Conservation (phyloP, 306 rosid genomes). For the Oxytropis ochrocephala region DNA sequence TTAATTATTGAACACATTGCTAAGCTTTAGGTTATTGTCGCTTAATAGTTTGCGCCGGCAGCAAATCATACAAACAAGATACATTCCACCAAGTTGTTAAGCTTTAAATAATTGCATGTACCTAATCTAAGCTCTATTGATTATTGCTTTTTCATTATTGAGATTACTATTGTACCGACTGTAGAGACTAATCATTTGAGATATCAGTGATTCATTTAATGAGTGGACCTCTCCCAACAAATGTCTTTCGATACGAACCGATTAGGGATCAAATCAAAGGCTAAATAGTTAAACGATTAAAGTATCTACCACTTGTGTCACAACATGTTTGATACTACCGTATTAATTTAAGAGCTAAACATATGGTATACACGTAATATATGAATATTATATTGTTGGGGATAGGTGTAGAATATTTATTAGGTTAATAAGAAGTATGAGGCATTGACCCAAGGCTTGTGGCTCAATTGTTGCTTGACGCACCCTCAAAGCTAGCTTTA, state of each 20-base stretch:
- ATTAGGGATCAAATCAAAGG: no score
- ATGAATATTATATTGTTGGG: slow-evolving; percentile 3
- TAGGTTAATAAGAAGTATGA: neutral
- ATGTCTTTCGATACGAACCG: no score
- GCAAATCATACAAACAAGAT: slow-evolving; percentile 27
- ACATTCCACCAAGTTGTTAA: slow-evolving; percentile 24
- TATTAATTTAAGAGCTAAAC: slow-evolving; percentile 13
- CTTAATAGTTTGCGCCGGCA: slow-evolving; percentile 47
- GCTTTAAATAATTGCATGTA: slow-evolving; percentile 26
- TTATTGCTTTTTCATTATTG: slow-evolving; percentile 31
- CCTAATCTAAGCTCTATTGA: slow-evolving; percentile 24
- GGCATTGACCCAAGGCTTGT: slow-evolving; percentile 32
- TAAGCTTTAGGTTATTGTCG: slow-evolving; percentile 18
- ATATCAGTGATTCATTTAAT: no score
- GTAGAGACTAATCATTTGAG: no score
- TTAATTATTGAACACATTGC: slow-evolving; percentile 24
- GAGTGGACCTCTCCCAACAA: no score
- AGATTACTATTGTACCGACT: no score
- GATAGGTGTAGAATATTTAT: slow-evolving; percentile 8
- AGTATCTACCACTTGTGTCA: no score
- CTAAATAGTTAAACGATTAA: no score
- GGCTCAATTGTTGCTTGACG: slow-evolving; percentile 16
- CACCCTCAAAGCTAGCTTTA: slow-evolving; percentile 16
- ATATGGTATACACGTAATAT: slow-evolving; percentile 2
- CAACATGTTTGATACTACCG: no score